phyloP scores from a whole-genome alignment of 257 asterid species.

The Schizonepeta tenuifolia region DNA sequence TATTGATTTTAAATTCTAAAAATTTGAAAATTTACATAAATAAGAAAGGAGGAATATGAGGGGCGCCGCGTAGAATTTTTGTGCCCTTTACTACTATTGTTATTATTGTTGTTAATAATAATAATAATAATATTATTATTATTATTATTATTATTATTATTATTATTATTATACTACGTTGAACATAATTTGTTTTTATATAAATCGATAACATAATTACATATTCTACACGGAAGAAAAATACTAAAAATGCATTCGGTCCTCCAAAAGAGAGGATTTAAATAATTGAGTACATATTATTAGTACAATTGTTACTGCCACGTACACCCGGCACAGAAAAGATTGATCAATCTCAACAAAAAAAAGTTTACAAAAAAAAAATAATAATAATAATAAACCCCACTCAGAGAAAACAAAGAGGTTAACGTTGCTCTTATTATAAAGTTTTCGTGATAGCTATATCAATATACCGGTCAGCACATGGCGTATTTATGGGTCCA shows the following conservation, averaged over 20 bases:
- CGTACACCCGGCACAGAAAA: not conserved
- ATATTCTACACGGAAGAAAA: not conserved
- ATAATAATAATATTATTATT: too few species aligned
- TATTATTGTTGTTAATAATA: too few species aligned
- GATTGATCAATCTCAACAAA: not conserved
- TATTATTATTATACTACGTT: too few species aligned
- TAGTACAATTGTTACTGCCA: not conserved
- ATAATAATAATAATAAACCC: too few species aligned
- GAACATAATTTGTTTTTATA: too few species aligned
- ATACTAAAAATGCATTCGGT: not conserved
- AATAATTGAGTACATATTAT: not conserved
- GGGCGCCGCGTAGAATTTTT: too few species aligned
- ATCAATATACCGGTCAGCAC: too few species aligned
- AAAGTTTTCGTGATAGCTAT: not conserved
- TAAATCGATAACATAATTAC: not conserved
- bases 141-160: too few species aligned
- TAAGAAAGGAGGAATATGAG: too few species aligned
- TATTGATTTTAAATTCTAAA: too few species aligned
- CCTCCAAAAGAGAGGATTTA: slow-evolving; percentile 1
- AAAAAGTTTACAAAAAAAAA: not conserved
- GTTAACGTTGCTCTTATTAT: slow-evolving; percentile 14
- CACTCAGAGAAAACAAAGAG: not conserved
- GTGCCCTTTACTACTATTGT: too few species aligned
- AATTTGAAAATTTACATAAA: too few species aligned
- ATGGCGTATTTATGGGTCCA: slow-evolving; percentile 94